phyloP scores from a whole-genome alignment of 306 rosid genomes.

The Morella rubra region DNA sequence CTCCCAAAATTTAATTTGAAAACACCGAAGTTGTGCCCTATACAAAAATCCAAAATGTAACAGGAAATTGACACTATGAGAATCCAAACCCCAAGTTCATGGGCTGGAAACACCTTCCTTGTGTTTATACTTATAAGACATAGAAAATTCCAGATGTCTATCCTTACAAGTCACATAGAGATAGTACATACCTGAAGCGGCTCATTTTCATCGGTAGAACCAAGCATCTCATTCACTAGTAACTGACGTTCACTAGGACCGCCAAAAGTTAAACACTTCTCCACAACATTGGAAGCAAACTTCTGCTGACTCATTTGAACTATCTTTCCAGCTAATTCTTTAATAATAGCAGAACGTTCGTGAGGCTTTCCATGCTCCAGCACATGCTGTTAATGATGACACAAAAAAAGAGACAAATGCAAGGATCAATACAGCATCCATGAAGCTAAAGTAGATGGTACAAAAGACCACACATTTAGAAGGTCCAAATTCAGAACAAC shows the following conservation, averaged over 20 bases:
- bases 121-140: not conserved
- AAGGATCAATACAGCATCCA: not conserved
- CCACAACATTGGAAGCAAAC: conserved; percentile 95
- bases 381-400: conserved; percentile 49
- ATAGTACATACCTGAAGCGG: conserved; percentile 81
- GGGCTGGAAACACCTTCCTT: not conserved
- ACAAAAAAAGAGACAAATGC: not conserved
- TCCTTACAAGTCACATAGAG: not conserved
- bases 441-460: not conserved
- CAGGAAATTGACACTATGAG: not conserved
- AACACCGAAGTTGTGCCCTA: not conserved
- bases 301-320: conserved; percentile 98
- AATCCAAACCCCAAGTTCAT: not conserved
- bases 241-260: conserved; percentile 83
- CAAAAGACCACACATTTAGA: not conserved
- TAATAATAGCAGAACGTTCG: conserved; percentile 82
- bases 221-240: conserved; percentile 92
- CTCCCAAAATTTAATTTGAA: not conserved
- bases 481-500: not conserved
- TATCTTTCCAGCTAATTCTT: conserved; percentile 84
- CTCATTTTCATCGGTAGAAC: conserved; percentile 92
- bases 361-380: conserved; percentile 92
- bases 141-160: not conserved
- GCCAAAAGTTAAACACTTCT: conserved; percentile 84
- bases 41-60: not conserved